A percentile compares a stretch with the other conserved stretches of the same genome.
Conservation (phyloP, 225 moss, liverwort and hornwort genomes). For the Sphagnum tenellum region DNA sequence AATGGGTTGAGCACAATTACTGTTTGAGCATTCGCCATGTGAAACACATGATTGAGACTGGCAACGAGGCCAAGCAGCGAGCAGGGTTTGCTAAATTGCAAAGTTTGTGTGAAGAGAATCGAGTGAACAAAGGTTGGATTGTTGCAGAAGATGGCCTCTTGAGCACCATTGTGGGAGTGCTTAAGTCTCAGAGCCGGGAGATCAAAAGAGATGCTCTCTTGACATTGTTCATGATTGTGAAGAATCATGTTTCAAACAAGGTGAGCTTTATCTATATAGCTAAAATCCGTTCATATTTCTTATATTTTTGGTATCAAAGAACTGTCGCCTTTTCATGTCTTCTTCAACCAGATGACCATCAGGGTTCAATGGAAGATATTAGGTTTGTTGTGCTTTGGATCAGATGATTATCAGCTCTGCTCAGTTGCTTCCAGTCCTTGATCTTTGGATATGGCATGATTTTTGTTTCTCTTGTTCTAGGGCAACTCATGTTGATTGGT, state of each 20-base stretch:
- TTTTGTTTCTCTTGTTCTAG: not conserved
- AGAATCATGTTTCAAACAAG: conserved; percentile 19
- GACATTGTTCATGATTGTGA: conserved; percentile 20
- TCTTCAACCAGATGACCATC: too few relatives aligned
- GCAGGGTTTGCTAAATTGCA: conserved; percentile 12
- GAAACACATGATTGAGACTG: conserved; percentile 15
- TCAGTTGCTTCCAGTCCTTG: too few relatives aligned
- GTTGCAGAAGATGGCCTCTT: conserved; percentile 1
- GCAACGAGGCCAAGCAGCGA: conserved; percentile 8
- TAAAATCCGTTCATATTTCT: too few relatives aligned
- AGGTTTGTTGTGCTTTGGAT: too few relatives aligned
- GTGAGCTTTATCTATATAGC: conserved; percentile 1
- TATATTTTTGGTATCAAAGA: too few relatives aligned
- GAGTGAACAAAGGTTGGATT: conserved; percentile 16
- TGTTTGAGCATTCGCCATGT: conserved; percentile 20
- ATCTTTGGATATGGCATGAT: too few relatives aligned
- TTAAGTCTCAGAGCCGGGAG: conserved; percentile 17
- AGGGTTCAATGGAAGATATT: too few relatives aligned
- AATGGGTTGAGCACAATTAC: conserved; percentile 32
- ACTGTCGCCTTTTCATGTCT: too few relatives aligned
- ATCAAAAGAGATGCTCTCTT: conserved; percentile 14
- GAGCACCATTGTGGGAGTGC: conserved; percentile 1
- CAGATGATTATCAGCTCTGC: too few relatives aligned
- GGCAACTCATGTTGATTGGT: not conserved
- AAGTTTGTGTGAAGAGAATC: conserved; percentile 16